A percentile compares a stretch with the other conserved stretches of the same genome.
Evolutionary conservation across 257 asterid species (phyloP).

Genomic region (Penstemon eatonii): DNA sequence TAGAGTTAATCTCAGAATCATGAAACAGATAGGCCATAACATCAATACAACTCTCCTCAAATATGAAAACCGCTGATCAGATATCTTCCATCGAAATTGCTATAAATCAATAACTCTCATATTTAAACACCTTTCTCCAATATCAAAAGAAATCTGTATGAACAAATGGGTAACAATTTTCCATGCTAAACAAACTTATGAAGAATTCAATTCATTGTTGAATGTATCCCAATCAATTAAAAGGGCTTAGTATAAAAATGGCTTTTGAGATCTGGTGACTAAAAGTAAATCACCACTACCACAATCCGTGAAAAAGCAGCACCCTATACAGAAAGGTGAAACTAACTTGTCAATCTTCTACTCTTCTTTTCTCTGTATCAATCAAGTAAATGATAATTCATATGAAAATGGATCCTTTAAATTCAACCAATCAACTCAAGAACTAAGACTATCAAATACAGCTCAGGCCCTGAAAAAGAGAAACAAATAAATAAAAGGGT

Average conservation of each 20-base stretch:
- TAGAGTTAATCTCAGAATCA: slow-evolving; percentile 39
- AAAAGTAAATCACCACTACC: slow-evolving; percentile 39
- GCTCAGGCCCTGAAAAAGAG: slow-evolving; percentile 29
- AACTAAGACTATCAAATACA: slow-evolving; percentile 25
- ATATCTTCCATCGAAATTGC: slow-evolving; percentile 58
- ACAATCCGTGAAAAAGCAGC: slow-evolving; percentile 35
- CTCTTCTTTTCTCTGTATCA: slow-evolving; percentile 34
- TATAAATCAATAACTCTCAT: slow-evolving; percentile 55
- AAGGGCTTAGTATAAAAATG: slow-evolving; percentile 32
- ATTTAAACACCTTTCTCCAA: slow-evolving; percentile 42
- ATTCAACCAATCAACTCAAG: slow-evolving; percentile 40
- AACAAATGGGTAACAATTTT: slow-evolving; percentile 33
- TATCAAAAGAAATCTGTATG: slow-evolving; percentile 30
- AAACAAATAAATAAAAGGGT: slow-evolving; percentile 27
- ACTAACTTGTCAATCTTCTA: slow-evolving; percentile 34
- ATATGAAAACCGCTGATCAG: slow-evolving; percentile 44
- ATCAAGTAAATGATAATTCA: slow-evolving; percentile 25
- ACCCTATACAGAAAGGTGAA: slow-evolving; percentile 33
- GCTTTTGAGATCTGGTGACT: slow-evolving; percentile 50
- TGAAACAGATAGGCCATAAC: slow-evolving; percentile 36
- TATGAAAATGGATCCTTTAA: slow-evolving; percentile 36
- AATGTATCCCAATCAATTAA: slow-evolving; percentile 28
- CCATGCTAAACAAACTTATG: slow-evolving; percentile 37
- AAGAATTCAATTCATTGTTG: slow-evolving; percentile 28
- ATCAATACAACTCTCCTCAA: slow-evolving; percentile 46